A percentile compares a stretch with the other conserved stretches of the same genome.
Evolutionary conservation across 495 filamentous ascomycete genomes (phyloP).

Genomic region (Polyplosphaeria fusca): DNA sequence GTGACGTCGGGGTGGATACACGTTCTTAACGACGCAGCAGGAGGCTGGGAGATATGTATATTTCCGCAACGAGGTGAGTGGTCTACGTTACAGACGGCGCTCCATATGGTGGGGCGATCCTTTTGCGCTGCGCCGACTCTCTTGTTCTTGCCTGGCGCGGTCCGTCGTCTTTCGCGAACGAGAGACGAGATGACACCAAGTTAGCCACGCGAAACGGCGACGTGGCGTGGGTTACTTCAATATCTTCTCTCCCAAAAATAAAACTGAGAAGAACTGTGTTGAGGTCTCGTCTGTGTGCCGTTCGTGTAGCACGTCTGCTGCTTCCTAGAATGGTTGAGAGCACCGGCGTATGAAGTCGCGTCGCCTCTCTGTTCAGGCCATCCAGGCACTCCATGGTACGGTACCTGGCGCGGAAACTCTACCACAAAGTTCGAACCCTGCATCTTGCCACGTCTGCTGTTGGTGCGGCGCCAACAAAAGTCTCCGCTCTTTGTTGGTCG

Average conservation of each 20-base stretch:
- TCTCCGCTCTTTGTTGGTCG: background rate
- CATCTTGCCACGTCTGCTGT: background rate
- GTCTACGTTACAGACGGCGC: no score
- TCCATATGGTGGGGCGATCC: no score
- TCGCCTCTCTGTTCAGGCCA: background rate
- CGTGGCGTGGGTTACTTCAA: background rate
- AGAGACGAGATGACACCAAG: background rate
- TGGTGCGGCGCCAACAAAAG: background rate
- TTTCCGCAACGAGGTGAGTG: background rate
- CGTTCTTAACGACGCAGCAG: background rate
- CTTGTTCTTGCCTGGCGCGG: background rate
- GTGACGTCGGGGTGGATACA: background rate
- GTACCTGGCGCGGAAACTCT: no score
- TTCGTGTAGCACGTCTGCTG: background rate
- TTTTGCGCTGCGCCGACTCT: no score
- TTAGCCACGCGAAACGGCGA: background rate
- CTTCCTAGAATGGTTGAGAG: background rate
- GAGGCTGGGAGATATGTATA: background rate
- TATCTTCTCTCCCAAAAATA: background rate
- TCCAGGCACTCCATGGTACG: background rate
- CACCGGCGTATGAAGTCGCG: background rate
- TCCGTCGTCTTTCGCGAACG: background rate
- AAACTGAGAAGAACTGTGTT: no score
- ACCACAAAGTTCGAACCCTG: background rate
- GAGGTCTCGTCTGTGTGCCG: no score